A percentile compares a stretch with the other conserved stretches of the same genome.
These are phyloP conservation scores for Skeletonema tropicum DNA, from an alignment of 108 stramenopile species.

Conservation along the genomic window DNA sequence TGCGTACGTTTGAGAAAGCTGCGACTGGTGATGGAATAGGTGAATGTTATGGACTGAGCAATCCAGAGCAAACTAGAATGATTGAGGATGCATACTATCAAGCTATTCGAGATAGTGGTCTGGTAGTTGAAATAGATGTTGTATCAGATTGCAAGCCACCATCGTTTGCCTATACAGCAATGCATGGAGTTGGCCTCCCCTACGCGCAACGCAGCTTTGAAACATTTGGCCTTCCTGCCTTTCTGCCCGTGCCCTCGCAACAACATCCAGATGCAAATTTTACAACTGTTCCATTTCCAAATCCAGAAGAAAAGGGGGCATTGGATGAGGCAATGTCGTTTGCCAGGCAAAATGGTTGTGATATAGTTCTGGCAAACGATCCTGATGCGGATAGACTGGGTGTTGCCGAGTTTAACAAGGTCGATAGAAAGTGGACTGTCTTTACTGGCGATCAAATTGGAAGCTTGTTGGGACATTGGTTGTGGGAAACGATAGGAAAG, in stretches of 20 bases:
- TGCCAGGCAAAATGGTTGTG: slow-evolving; percentile 66
- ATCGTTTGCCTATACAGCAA: slow-evolving; percentile 92
- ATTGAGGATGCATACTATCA: slow-evolving; percentile 69
- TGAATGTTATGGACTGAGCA: slow-evolving; percentile 60
- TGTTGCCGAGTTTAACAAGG: slow-evolving; percentile 82
- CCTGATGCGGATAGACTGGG: slow-evolving; percentile 98
- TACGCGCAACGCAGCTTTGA: slow-evolving; percentile 76
- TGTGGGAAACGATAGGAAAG: slow-evolving; percentile 80
- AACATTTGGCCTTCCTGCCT: slow-evolving; percentile 78
- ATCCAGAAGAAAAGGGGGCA: slow-evolving; percentile 97
- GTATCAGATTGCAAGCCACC: slow-evolving; percentile 16
- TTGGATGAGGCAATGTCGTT: slow-evolving; percentile 84
- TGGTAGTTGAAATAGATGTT: slow-evolving; percentile 48
- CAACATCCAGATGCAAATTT: slow-evolving; percentile 89
- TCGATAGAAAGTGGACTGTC: slow-evolving; percentile 79
- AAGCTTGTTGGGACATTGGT: slow-evolving; percentile 88
- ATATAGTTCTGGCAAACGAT: slow-evolving; percentile 96
- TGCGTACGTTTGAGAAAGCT: slow-evolving; percentile 19
- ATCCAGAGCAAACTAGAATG: slow-evolving; percentile 45
- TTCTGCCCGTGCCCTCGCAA: slow-evolving; percentile 79
- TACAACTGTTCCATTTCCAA: slow-evolving; percentile 95
- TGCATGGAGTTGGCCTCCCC: slow-evolving; percentile 94
- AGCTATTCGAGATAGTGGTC: slow-evolving; percentile 62
- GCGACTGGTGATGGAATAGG: slow-evolving; percentile 24
- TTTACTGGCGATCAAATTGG: slow-evolving; percentile 98